Evolutionary conservation across 2,329 filamentous ascomycete genomes (phyloP).

Genomic region (Endothia cerciana): DNA sequence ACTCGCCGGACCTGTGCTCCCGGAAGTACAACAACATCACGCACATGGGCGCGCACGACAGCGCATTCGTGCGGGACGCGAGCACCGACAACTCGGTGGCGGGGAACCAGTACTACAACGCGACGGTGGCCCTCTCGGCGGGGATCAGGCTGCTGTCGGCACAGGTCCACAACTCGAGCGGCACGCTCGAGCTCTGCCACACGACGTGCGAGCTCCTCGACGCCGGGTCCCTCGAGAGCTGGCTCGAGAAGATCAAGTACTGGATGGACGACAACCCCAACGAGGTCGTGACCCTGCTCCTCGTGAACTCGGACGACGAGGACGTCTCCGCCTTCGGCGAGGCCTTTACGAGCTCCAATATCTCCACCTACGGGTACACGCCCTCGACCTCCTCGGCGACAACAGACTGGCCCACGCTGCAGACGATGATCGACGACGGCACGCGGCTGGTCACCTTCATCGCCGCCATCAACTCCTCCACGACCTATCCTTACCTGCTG

Average conservation of each 20-base stretch:
- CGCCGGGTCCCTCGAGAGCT: conserved; percentile 65
- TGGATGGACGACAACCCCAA: conserved; percentile 74
- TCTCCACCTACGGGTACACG: conserved; percentile 63
- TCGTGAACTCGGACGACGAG: conserved; percentile 71
- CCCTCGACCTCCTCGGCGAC: conserved; percentile 50
- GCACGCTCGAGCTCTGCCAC: conserved; percentile 71
- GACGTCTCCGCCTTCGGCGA: conserved; percentile 57
- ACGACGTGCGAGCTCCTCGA: conserved; percentile 69
- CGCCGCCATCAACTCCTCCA: conserved; percentile 52
- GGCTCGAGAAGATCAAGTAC: conserved; percentile 64
- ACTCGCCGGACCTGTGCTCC: conserved; percentile 74
- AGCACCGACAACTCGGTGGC: conserved; percentile 64
- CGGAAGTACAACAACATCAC: conserved; percentile 76
- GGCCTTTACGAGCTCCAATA: conserved; percentile 60
- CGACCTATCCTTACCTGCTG: conserved; percentile 60
- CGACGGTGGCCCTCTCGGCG: conserved; percentile 69
- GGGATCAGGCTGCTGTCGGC: conserved; percentile 73
- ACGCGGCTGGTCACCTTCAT: conserved; percentile 73
- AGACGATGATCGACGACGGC: conserved; percentile 65
- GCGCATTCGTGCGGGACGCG: conserved; percentile 69
- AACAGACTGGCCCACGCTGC: conserved; percentile 71
- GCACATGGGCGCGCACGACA: conserved; percentile 77
- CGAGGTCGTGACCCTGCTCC: conserved; percentile 75
- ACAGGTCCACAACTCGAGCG: conserved; percentile 68
- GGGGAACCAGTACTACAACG: conserved; percentile 76